phyloP scores from a whole-genome alignment of 306 rosid genomes.

The Erythrophleum fordii region DNA sequence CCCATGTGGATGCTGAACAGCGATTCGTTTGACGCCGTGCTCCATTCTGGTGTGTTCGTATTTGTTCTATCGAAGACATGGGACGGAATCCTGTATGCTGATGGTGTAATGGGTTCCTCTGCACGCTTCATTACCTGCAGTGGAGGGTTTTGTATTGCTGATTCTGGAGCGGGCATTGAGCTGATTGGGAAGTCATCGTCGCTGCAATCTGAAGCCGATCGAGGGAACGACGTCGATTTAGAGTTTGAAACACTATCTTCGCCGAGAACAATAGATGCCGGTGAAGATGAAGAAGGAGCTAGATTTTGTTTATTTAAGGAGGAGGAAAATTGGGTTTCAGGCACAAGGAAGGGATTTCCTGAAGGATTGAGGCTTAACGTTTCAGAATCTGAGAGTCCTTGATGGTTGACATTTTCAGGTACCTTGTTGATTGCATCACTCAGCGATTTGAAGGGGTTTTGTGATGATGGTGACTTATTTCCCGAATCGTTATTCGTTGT shows the following conservation, averaged over 20 bases:
- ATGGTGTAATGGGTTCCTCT: slow-evolving; percentile 38
- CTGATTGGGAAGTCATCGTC: slow-evolving; percentile 43
- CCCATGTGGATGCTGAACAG: slow-evolving; percentile 91
- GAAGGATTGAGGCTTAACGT: not conserved
- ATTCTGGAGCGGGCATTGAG: slow-evolving; percentile 35
- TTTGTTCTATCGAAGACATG: slow-evolving; percentile 72
- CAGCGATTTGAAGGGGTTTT: slow-evolving; percentile 19
- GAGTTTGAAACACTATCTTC: not conserved
- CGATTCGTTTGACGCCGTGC: slow-evolving; percentile 79
- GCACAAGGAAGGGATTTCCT: not conserved
- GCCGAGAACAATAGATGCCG: not conserved
- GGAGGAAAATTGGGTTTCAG: not conserved
- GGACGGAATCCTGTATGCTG: slow-evolving; percentile 64
- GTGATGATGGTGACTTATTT: slow-evolving; percentile 28
- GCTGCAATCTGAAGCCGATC: slow-evolving; percentile 4
- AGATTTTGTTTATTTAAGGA: not conserved
- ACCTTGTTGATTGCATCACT: not conserved
- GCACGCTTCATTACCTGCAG: slow-evolving; percentile 75
- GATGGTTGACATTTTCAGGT: not conserved
- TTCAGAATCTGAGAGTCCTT: slow-evolving; percentile 11
- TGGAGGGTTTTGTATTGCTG: slow-evolving; percentile 60
- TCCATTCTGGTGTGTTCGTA: slow-evolving; percentile 75
- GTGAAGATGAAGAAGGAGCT: not conserved
- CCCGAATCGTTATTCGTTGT: not conserved
- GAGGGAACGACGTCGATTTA: not conserved